These are phyloP conservation scores for Vigna unguiculata DNA, from an alignment of 306 rosid genomes.

Conservation along the genomic window DNA sequence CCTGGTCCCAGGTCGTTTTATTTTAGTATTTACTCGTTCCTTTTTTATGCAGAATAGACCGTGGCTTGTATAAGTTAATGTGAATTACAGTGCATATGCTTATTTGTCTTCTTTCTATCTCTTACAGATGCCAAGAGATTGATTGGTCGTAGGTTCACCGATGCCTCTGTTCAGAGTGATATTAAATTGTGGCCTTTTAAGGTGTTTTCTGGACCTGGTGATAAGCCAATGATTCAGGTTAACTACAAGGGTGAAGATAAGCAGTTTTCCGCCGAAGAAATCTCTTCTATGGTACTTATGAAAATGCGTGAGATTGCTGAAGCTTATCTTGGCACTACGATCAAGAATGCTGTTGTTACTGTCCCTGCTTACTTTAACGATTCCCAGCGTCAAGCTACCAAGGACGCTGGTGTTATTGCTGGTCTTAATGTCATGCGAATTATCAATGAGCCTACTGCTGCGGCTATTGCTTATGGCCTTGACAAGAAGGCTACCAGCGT, in stretches of 20 bases:
- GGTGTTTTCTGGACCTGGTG: conserved; percentile 12
- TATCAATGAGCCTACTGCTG: conserved; percentile 76
- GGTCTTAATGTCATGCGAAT: conserved; percentile 24
- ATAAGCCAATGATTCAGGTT: conserved; percentile 38
- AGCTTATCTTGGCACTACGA: conserved; percentile 64
- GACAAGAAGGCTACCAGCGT: conserved; percentile 59
- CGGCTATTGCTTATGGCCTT: conserved; percentile 78
- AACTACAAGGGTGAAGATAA: conserved; percentile 37
- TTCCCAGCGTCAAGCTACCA: conserved; percentile 29
- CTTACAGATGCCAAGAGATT: conserved; percentile 69
- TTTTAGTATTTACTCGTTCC: neutral
- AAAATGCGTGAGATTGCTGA: conserved; percentile 83
- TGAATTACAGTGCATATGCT: neutral
- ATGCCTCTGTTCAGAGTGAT: conserved; percentile 73
- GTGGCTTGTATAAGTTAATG: neutral
- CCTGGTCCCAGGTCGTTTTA: neutral
- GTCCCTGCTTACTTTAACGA: conserved; percentile 63
- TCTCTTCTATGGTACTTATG: conserved; percentile 50
- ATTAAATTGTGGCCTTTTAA: conserved; percentile 38
- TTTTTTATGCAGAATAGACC: neutral
- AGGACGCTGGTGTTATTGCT: conserved; percentile 27
- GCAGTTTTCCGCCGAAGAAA: conserved; percentile 31
- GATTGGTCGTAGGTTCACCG: conserved; percentile 66
- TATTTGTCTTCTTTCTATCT: neutral
- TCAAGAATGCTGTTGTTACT: conserved; percentile 73